These are phyloP conservation scores for Aspergillus ostianus DNA, from an alignment of 495 filamentous ascomycete species.

Conservation along the genomic window DNA sequence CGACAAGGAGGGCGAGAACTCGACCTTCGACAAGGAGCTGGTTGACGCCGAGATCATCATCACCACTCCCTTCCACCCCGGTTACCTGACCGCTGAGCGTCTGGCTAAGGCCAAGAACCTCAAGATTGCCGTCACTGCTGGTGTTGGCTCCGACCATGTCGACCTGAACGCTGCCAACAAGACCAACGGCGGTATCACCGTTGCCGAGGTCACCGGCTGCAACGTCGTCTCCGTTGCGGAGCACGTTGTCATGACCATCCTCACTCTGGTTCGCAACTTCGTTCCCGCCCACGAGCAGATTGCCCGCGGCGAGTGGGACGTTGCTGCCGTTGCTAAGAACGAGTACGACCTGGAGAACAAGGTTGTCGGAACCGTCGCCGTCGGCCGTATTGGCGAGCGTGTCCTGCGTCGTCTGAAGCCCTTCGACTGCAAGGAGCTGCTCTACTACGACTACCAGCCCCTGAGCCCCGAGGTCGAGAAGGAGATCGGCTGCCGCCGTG, in stretches of 20 bases:
- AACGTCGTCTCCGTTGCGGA: conserved; percentile 90
- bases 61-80: conserved; percentile 98
- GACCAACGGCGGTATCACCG: conserved; percentile 96
- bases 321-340: conserved; percentile 93
- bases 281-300: conserved; percentile 96
- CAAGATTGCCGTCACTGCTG: conserved; percentile 93
- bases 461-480: conserved; percentile 81
- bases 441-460: conserved; percentile 99
- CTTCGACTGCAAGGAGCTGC: conserved; percentile 99
- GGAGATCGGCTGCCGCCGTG: conserved; percentile 93
- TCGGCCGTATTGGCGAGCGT: conserved; percentile 97
- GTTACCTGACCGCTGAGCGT: conserved; percentile 94
- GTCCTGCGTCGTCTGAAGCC: conserved; percentile 91
- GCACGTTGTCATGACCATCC: conserved; percentile 99
- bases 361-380: conserved; percentile 96
- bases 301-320: conserved; percentile 85
- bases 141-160: conserved; percentile 97
- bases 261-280: conserved; percentile 94
- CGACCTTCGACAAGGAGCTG: conserved; percentile 89
- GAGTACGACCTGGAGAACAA: conserved; percentile 97
- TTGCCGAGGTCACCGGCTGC: conserved; percentile 93
- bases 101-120: conserved; percentile 98
- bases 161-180: conserved; percentile 96
- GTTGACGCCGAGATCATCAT: conserved; percentile 98
- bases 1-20: conserved; percentile 93